phyloP scores from a whole-genome alignment of 2,329 filamentous ascomycete species.

The Penicillium sp. region DNA sequence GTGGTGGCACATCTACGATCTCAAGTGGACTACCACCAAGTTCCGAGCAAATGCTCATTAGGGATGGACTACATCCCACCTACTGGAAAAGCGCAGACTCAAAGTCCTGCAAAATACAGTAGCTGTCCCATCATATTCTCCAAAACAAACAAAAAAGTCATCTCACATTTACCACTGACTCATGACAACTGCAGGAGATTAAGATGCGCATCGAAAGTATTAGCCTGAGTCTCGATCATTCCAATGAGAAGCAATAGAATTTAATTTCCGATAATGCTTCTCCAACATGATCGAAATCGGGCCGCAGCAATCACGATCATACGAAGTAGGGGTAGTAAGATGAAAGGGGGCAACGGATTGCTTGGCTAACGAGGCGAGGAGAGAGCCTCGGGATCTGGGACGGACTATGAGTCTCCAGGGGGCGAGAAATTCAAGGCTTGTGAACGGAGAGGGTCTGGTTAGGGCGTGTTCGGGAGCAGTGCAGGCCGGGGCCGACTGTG shows the following conservation, averaged over 20 bases:
- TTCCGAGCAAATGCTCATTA: neutral
- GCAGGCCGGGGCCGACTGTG: neutral
- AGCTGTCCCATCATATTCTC: neutral
- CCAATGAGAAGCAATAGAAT: neutral
- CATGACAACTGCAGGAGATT: neutral
- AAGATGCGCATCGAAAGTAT: neutral
- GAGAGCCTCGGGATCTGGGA: neutral
- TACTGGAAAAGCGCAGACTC: neutral
- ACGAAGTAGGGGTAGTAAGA: neutral
- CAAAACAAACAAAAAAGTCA: neutral
- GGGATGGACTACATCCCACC: neutral
- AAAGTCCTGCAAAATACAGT: neutral
- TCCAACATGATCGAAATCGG: neutral
- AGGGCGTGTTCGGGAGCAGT: neutral
- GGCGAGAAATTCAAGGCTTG: neutral
- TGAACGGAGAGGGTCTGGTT: neutral
- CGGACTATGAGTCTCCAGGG: neutral
- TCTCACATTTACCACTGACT: neutral
- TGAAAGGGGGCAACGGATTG: constrained; percentile 6
- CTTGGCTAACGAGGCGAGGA: neutral
- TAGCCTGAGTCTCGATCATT: neutral
- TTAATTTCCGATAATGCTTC: neutral
- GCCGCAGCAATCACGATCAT: neutral
- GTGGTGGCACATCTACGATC: neutral
- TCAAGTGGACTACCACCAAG: neutral